A percentile compares a stretch with the other conserved stretches of the same genome.
phyloP scores from a whole-genome alignment of 345 rosid genomes.

The Cardiospermum halicacabum region DNA sequence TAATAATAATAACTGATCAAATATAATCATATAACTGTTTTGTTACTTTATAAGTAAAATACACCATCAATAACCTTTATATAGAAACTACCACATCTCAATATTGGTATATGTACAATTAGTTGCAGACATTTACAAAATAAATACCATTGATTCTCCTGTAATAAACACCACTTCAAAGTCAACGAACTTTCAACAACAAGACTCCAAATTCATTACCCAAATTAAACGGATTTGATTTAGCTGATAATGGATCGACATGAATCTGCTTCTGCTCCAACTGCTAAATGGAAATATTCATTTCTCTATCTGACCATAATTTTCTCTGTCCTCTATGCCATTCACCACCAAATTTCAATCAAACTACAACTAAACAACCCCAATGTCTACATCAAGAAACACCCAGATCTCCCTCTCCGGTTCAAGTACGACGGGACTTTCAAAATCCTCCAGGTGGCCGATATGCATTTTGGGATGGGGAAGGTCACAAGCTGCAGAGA shows the following conservation, averaged over 20 bases:
- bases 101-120: no score
- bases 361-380: conserved; percentile 37
- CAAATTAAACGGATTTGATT: not conserved
- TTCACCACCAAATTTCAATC: conserved; percentile 38
- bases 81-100: no score
- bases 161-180: no score
- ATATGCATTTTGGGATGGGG: conserved; percentile 90
- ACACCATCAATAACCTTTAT: no score
- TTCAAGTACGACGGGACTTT: conserved; percentile 82
- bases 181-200: no score
- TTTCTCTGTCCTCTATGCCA: conserved; percentile 29
- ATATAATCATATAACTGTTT: no score
- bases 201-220: no score
- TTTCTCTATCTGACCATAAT: conserved; percentile 39
- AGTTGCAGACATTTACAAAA: no score
- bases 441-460: conserved; percentile 96
- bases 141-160: no score
- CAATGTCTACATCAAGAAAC: conserved; percentile 52
- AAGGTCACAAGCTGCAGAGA: conserved; percentile 65
- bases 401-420: conserved; percentile 62
- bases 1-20: no score
- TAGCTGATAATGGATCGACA: not conserved
- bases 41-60: no score
- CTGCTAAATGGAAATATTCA: conserved; percentile 33
- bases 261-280: not conserved